phyloP scores from a whole-genome alignment of 257 asterid genomes.

The Nicotiana obtusifolia region DNA sequence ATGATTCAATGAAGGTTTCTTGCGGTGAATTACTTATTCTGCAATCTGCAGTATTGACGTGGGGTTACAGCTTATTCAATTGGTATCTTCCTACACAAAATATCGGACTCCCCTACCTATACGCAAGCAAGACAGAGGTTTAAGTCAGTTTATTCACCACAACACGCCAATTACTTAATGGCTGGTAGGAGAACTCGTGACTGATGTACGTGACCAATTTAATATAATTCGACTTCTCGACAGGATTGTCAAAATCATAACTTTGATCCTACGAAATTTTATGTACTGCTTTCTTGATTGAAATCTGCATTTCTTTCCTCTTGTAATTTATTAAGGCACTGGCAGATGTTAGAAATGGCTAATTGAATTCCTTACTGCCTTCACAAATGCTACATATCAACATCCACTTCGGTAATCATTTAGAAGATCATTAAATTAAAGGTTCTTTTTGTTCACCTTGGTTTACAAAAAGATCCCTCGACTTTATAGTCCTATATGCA shows the following conservation, averaged over 20 bases:
- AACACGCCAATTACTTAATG: background rate
- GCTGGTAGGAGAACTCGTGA: background rate
- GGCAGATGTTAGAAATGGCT: no score
- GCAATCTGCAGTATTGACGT: background rate
- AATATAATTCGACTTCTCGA: background rate
- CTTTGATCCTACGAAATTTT: background rate
- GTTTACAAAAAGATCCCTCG: background rate
- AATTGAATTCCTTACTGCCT: no score
- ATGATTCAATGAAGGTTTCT: background rate
- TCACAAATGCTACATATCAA: background rate
- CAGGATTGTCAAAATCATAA: background rate
- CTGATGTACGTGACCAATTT: background rate
- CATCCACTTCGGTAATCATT: slow-evolving; percentile 4
- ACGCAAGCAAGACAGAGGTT: background rate
- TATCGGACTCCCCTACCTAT: background rate
- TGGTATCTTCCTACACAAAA: slow-evolving; percentile 4
- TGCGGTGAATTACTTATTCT: background rate
- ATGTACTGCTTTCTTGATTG: background rate
- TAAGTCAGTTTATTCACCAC: background rate
- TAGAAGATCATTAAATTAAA: slow-evolving; percentile 10
- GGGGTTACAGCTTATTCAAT: background rate
- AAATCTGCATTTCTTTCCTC: background rate
- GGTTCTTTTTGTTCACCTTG: background rate
- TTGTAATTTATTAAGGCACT: background rate
- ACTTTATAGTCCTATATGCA: background rate